A percentile compares a stretch with the other conserved stretches of the same genome.
phyloP scores from a whole-genome alignment of 2,329 filamentous ascomycete genomes.

The Triangularia setosa region DNA sequence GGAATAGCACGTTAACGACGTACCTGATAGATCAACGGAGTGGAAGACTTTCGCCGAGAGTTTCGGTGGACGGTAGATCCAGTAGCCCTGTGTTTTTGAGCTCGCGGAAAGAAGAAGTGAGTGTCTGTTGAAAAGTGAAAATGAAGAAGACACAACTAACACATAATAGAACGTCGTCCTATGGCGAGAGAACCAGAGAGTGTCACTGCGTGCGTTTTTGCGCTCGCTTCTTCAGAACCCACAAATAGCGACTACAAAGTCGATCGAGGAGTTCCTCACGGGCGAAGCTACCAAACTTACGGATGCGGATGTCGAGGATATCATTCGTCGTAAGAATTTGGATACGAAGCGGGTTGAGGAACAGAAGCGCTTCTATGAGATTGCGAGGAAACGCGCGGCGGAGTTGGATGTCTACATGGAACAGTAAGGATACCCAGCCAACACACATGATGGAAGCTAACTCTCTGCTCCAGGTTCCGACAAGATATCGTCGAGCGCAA shows the following conservation, averaged over 20 bases:
- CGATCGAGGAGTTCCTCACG: conserved; percentile 81
- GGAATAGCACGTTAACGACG: not conserved
- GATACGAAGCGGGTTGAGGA: conserved; percentile 88
- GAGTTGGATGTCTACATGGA: conserved; percentile 99
- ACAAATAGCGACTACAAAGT: conserved; percentile 75
- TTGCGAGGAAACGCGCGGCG: conserved; percentile 81
- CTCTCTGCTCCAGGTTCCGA: conserved; percentile 47
- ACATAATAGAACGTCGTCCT: conserved; percentile 47
- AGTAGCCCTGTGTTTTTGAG: conserved; percentile 31
- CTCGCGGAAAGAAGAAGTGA: conserved; percentile 26
- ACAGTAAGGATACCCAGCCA: conserved; percentile 52
- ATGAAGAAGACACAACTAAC: conserved; percentile 14
- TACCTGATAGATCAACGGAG: conserved; percentile 36
- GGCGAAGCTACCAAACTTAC: conserved; percentile 67
- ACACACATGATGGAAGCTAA: conserved; percentile 12
- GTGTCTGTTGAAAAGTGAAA: not conserved
- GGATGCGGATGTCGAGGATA: conserved; percentile 81
- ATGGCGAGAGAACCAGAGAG: conserved; percentile 83
- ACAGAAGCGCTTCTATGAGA: conserved; percentile 91
- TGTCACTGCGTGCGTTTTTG: conserved; percentile 88
- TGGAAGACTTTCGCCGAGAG: conserved; percentile 38
- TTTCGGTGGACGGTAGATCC: conserved; percentile 42
- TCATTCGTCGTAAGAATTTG: conserved; percentile 71
- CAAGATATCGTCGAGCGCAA: conserved; percentile 67
- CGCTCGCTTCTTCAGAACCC: conserved; percentile 80